phyloP scores from a whole-genome alignment of 1,139 yeast species.

The Wickerhamomyces sp. region DNA sequence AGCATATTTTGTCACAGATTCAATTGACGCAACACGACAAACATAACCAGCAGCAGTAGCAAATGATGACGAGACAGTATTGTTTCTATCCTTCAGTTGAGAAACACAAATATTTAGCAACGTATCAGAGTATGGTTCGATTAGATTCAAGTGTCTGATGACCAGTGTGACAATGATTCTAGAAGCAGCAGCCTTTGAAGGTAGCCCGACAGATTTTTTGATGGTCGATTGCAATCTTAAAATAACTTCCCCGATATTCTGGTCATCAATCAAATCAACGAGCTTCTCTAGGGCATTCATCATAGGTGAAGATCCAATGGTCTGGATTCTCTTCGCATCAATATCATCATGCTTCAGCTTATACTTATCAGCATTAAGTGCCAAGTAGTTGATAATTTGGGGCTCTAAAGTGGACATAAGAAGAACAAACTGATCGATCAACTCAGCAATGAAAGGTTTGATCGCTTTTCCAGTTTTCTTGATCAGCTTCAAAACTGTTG shows the following conservation, averaged over 20 bases:
- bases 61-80: conserved; percentile 67
- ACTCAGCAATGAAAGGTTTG: conserved; percentile 61
- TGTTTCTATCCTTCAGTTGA: conserved; percentile 68
- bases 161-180: conserved; percentile 64
- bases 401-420: conserved; percentile 90
- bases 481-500: conserved; percentile 66
- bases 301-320: conserved; percentile 78
- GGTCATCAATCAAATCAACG: conserved; percentile 48
- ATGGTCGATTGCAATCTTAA: conserved; percentile 40
- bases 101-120: conserved; percentile 51
- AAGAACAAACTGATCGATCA: conserved; percentile 63
- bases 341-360: conserved; percentile 66
- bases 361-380: conserved; percentile 85
- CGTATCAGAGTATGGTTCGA: conserved; percentile 58
- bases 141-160: conserved; percentile 47
- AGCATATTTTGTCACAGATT: conserved; percentile 51
- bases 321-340: conserved; percentile 72
- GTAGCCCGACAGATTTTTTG: conserved; percentile 76
- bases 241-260: conserved; percentile 48
- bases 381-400: conserved; percentile 78
- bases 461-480: conserved; percentile 57
- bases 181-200: conserved; percentile 89
- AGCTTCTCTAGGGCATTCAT: conserved; percentile 82
- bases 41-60: conserved; percentile 81
- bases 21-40: conserved; percentile 57